Percentiles rank a stretch among this genome's conserved stretches.
Conservation (phyloP, 1,284 basidiomycete species). For the Ganoderma lucidum region DNA sequence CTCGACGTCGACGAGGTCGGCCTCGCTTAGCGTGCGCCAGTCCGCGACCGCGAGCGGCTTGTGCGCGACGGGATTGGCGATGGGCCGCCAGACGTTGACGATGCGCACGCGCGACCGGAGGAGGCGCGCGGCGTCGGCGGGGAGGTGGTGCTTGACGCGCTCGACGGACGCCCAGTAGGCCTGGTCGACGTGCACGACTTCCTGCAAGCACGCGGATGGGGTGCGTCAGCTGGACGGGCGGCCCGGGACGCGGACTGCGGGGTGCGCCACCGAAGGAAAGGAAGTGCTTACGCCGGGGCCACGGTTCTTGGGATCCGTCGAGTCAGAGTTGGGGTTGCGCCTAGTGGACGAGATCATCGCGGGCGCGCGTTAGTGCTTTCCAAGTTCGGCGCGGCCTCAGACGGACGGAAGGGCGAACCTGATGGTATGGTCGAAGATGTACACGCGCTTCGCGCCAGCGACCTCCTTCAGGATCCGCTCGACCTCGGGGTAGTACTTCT, state of each 20-base stretch:
- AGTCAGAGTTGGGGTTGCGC: conserved; percentile 30
- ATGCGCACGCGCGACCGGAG: conserved; percentile 61
- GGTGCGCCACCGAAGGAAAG: neutral
- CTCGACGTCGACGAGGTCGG: conserved; percentile 45
- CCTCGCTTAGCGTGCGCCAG: conserved; percentile 47
- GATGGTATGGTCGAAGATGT: conserved; percentile 57
- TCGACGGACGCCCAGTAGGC: conserved; percentile 55
- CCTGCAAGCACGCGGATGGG: conserved; percentile 24
- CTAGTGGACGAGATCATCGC: conserved; percentile 6
- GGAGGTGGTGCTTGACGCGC: conserved; percentile 62
- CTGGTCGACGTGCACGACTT: conserved; percentile 65
- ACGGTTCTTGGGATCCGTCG: conserved; percentile 26
- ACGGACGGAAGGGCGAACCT: conserved; percentile 33
- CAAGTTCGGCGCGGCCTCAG: too few species aligned
- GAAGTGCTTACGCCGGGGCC: conserved; percentile 45
- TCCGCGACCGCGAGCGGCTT: conserved; percentile 58
- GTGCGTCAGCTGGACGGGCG: neutral
- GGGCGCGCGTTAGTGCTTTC: too few species aligned
- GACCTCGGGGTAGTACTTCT: conserved; percentile 51
- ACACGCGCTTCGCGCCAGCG: conserved; percentile 49
- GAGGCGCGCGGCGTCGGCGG: conserved; percentile 53
- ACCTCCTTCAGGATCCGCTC: conserved; percentile 52
- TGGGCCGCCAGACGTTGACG: conserved; percentile 65
- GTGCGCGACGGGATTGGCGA: conserved; percentile 53
- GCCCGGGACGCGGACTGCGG: too few species aligned